Base-by-base conservation (phyloP, 2,329 filamentous ascomycete genomes). In the Fusarium acutatum region DNA sequence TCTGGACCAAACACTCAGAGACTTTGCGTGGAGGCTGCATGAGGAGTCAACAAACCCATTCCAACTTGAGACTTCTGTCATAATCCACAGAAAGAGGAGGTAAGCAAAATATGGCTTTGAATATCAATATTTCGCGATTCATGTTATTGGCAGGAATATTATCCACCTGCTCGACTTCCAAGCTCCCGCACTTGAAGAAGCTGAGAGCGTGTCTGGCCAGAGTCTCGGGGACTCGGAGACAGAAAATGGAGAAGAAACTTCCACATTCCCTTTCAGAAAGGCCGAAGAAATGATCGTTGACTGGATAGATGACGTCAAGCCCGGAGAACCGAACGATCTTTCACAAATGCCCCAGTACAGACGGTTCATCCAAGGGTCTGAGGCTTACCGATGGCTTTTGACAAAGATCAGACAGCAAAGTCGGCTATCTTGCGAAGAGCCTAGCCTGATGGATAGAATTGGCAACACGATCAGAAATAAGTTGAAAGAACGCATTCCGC, bases 21-120 rank as follows among this genome's bases (percentile, higher is more conserved):
- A 53, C 2, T 67, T 67, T 30, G 46, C 64, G 9, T 67, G 53
- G 63, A 67, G 41, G 47, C 62, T 67, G 5, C 40, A 67, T 20
- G 44, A 13, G 3, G 61, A 67, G 14, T 67, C 64, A 4, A 32
- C 13, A 0, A 54, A 46, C 17, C 26, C 62, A 3, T 60, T 52
- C 17, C 62, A 65, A 8, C 26, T 67, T 1, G 53, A 60, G 13
- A 59, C 34, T 6, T 43, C 52, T 13, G 62, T 50, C 1, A 60
- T 60, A 2, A 32, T 67, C 7, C 47, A 67, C 7, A 13, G 40
- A 3, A 40, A 38, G 3, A 43, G 41, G 1, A 54, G 37, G 65
- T 66, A 41, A 38, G 34, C 22, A 13, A 10, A n/a, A 5, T 18
- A 6, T 9, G 17, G 22, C 0, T 44, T 10, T 26, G 22, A 15